These are phyloP conservation scores for Penicillium arizonense DNA, from an alignment of 495 filamentous ascomycete genomes.

Conservation along the genomic window DNA sequence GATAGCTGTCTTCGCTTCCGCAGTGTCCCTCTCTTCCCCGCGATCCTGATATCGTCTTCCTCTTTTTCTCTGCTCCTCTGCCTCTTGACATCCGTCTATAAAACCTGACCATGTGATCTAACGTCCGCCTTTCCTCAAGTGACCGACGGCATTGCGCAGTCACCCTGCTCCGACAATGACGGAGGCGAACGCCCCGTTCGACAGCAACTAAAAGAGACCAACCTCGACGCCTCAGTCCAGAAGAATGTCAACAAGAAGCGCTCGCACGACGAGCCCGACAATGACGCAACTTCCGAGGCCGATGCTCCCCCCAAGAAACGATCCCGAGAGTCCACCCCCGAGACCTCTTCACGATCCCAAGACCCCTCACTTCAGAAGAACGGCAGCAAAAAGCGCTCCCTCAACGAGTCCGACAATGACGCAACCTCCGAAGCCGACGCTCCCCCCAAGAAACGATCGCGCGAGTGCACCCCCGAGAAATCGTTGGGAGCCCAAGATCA, in stretches of 20 bases:
- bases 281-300: slow-evolving; percentile 14
- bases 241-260: slow-evolving; percentile 47
- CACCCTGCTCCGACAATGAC: slow-evolving; percentile 46
- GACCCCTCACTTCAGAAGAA: slow-evolving; percentile 13
- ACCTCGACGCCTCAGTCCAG: slow-evolving; percentile 42
- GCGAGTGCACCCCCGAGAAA: slow-evolving; percentile 32
- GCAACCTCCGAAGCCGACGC: slow-evolving; percentile 21
- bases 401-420: slow-evolving; percentile 40
- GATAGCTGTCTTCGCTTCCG: neutral
- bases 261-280: slow-evolving; percentile 49
- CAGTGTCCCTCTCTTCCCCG: neutral
- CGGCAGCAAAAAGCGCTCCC: slow-evolving; percentile 53
- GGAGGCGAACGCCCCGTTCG: slow-evolving; percentile 56
- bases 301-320: slow-evolving; percentile 34
- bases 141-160: slow-evolving; percentile 28
- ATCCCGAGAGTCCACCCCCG: slow-evolving; percentile 42
- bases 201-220: slow-evolving; percentile 61
- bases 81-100: neutral
- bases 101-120: slow-evolving; percentile 5
- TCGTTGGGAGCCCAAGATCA: neutral
- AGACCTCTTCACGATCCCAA: neutral
- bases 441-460: slow-evolving; percentile 40
- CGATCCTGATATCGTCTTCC: neutral
- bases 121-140: slow-evolving; percentile 12
- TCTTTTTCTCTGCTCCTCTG: neutral